Evolutionary conservation across 176 grass and related monocot species (phyloP).

Genomic region (Phyllostachys edulis): DNA sequence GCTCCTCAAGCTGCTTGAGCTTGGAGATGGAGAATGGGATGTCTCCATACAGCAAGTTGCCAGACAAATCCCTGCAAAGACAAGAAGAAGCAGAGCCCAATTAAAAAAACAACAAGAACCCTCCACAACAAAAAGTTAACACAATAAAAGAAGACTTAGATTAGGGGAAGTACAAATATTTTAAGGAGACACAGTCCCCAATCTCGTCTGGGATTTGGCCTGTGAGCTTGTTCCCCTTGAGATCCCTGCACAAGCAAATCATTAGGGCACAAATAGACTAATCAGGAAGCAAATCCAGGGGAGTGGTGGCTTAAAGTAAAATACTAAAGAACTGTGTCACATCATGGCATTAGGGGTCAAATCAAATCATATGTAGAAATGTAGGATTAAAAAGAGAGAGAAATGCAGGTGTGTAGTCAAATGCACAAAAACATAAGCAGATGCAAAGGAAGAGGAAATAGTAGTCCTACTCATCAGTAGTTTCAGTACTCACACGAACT

Average conservation of each 20-base stretch:
- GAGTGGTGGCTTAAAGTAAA: slow-evolving; percentile 27
- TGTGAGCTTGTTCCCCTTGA: slow-evolving; percentile 79
- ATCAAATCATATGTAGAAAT: slow-evolving; percentile 25
- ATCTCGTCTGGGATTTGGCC: slow-evolving; percentile 99
- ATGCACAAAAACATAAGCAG: slow-evolving; percentile 37
- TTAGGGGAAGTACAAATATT: slow-evolving; percentile 62
- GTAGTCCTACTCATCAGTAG: background rate
- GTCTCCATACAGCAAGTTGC: slow-evolving; percentile 84
- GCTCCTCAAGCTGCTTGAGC: slow-evolving; percentile 89
- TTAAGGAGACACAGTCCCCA: slow-evolving; percentile 82
- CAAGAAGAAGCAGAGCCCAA: slow-evolving; percentile 13
- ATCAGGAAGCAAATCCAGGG: slow-evolving; percentile 29
- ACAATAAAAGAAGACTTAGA: slow-evolving; percentile 43
- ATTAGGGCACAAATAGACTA: slow-evolving; percentile 43
- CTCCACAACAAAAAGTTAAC: slow-evolving; percentile 28
- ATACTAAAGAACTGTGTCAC: slow-evolving; percentile 41
- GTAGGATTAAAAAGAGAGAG: slow-evolving; percentile 22
- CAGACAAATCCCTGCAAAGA: slow-evolving; percentile 81
- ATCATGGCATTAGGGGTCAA: slow-evolving; percentile 42
- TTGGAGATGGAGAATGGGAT: slow-evolving; percentile 98
- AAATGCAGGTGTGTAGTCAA: slow-evolving; percentile 10
- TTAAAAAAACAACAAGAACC: slow-evolving; percentile 33
- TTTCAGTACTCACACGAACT: slow-evolving; percentile 54
- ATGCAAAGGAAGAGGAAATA: slow-evolving; percentile 12
- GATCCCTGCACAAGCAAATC: slow-evolving; percentile 72